Conservation (phyloP, 805 yeast species). For the Zygosaccharomyces rouxii region DNA sequence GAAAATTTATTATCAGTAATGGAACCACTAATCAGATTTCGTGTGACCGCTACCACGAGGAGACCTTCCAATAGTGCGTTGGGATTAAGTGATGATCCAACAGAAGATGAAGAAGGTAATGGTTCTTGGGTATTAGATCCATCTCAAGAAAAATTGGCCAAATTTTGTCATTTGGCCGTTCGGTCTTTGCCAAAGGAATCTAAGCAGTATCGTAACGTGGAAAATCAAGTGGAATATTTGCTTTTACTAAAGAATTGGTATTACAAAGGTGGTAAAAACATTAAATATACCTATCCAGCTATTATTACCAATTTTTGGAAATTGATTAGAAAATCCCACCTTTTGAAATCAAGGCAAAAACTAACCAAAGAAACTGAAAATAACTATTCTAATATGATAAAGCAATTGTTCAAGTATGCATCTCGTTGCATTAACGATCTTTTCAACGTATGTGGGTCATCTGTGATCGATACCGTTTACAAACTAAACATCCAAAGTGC, state of each 20-base stretch:
- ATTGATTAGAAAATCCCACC: conserved; percentile 48
- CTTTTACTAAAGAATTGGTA: conserved; percentile 27
- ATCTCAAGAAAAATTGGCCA: conserved; percentile 60
- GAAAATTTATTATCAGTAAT: conserved; percentile 22
- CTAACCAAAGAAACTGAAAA: conserved; percentile 21
- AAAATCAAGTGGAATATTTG: conserved; percentile 38
- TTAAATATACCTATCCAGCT: conserved; percentile 70
- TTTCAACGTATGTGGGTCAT: conserved; percentile 32
- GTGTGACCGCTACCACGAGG: conserved; percentile 11
- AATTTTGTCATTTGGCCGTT: conserved; percentile 60
- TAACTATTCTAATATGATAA: conserved; percentile 29
- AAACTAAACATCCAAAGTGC: conserved; percentile 62
- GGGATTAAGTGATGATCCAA: conserved; percentile 2
- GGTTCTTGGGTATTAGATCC: conserved; percentile 26
- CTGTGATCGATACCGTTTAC: conserved; percentile 34
- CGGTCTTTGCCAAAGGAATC: conserved; percentile 20
- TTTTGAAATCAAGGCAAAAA: conserved; percentile 24
- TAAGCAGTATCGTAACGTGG: conserved; percentile 16
- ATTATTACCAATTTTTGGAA: conserved; percentile 58
- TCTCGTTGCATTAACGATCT: conserved; percentile 69
- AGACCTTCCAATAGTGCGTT: conserved; percentile 6
- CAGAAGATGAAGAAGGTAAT: conserved; percentile 23
- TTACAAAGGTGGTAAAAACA: conserved; percentile 45
- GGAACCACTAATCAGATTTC: conserved; percentile 22
- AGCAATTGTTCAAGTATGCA: conserved; percentile 65